Evolutionary conservation across 2,329 filamentous ascomycete species (phyloP).

Genomic region (Lachnellula suecica): DNA sequence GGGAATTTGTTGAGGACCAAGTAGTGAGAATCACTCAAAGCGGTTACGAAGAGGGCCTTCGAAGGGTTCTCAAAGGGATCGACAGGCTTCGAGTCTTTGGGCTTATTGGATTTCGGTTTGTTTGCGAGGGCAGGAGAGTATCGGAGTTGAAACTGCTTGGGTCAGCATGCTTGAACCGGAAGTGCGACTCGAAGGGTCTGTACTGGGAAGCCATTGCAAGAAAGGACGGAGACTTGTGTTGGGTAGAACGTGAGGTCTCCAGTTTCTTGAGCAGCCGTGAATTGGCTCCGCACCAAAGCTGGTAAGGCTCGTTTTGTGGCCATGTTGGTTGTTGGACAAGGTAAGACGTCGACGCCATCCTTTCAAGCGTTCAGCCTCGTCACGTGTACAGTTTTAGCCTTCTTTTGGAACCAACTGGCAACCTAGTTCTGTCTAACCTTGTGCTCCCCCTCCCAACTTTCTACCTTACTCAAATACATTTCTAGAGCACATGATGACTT

Average conservation of each 20-base stretch:
- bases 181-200: not conserved
- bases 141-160: conserved; percentile 65
- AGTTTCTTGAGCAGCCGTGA: conserved; percentile 26
- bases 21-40: conserved; percentile 55
- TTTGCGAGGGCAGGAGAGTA: conserved; percentile 68
- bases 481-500: too few species aligned
- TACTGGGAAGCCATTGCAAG: conserved; percentile 28
- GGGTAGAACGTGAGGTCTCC: conserved; percentile 29
- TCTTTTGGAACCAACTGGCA: too few species aligned
- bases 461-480: too few species aligned
- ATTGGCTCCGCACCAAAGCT: conserved; percentile 26
- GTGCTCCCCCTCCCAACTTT: too few species aligned
- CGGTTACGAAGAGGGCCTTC: conserved; percentile 51
- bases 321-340: conserved; percentile 14
- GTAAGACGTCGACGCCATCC: not conserved
- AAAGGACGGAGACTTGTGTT: conserved; percentile 30
- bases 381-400: too few species aligned
- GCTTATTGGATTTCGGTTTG: conserved; percentile 54
- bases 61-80: conserved; percentile 67
- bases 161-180: conserved; percentile 5
- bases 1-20: conserved; percentile 77
- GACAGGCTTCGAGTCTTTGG: conserved; percentile 38
- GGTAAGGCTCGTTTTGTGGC: conserved; percentile 22
- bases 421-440: too few species aligned
- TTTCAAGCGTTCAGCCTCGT: not conserved